phyloP scores from a whole-genome alignment of 345 rosid species.

The Carallia pectinifolia region DNA sequence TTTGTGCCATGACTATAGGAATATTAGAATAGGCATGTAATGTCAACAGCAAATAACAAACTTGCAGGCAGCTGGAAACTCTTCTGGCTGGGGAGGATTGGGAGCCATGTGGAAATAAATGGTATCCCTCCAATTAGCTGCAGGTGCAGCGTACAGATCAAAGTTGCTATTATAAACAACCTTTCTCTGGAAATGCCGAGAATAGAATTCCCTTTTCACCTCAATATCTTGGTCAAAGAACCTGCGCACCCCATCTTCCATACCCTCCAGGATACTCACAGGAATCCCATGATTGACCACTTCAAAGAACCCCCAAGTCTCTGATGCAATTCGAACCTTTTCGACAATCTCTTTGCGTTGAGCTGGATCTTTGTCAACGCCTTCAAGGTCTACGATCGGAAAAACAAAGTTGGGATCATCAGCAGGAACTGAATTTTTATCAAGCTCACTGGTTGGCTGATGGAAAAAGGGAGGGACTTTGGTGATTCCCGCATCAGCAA shows the following conservation, averaged over 20 bases:
- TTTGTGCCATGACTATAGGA: too few relatives aligned
- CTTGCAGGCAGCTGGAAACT: slow-evolving; percentile 44
- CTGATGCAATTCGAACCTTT: slow-evolving; percentile 29
- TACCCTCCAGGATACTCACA: slow-evolving; percentile 18
- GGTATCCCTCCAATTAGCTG: slow-evolving; percentile 48
- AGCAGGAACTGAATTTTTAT: background rate
- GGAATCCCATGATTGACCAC: slow-evolving; percentile 44
- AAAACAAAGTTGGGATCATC: slow-evolving; percentile 8
- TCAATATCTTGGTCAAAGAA: slow-evolving; percentile 41
- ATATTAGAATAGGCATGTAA: too few relatives aligned
- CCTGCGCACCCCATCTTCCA: slow-evolving; percentile 30
- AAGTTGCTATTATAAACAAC: slow-evolving; percentile 35
- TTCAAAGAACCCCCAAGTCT: slow-evolving; percentile 49
- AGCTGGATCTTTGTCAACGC: background rate
- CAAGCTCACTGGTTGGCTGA: background rate
- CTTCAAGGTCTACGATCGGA: slow-evolving; percentile 39
- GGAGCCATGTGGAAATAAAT: slow-evolving; percentile 32
- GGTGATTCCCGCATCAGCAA: slow-evolving; percentile 33
- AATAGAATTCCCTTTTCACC: slow-evolving; percentile 26
- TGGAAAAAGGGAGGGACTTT: slow-evolving; percentile 37
- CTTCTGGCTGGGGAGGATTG: slow-evolving; percentile 28
- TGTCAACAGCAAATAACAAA: slow-evolving; percentile 2
- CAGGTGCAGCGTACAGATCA: slow-evolving; percentile 25
- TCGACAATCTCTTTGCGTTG: slow-evolving; percentile 14
- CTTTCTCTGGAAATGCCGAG: slow-evolving; percentile 27